A percentile compares a stretch with the other conserved stretches of the same genome.
Conservation (phyloP, 192 early-diverging fungal genomes). For the Coemansia sp. region DNA sequence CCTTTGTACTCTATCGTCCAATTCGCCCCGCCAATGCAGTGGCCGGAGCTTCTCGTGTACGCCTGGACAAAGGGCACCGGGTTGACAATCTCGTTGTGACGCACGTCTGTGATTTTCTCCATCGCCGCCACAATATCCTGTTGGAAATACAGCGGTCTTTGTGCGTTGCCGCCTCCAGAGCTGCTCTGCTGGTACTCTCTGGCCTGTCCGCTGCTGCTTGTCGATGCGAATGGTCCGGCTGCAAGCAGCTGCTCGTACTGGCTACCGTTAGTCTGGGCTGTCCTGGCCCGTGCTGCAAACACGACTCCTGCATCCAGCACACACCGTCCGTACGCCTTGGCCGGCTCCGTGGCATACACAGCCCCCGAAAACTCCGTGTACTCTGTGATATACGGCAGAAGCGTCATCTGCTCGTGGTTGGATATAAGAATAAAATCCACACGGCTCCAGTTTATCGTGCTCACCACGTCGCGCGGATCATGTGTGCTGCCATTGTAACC, state of each 20-base stretch:
- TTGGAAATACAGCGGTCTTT: slow-evolving; percentile 32
- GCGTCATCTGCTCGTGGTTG: slow-evolving; percentile 72
- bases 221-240: neutral
- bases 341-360: slow-evolving; percentile 80
- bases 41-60: slow-evolving; percentile 70
- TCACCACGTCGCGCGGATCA: slow-evolving; percentile 38
- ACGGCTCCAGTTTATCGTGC: slow-evolving; percentile 61
- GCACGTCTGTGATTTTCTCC: slow-evolving; percentile 53
- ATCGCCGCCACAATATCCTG: slow-evolving; percentile 47
- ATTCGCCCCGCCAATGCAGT: slow-evolving; percentile 71
- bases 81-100: slow-evolving; percentile 51
- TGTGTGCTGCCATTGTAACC: neutral
- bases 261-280: neutral
- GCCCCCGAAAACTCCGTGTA: slow-evolving; percentile 75
- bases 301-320: slow-evolving; percentile 39
- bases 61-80: slow-evolving; percentile 56
- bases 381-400: slow-evolving; percentile 81
- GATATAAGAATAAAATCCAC: slow-evolving; percentile 78
- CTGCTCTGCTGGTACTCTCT: neutral
- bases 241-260: slow-evolving; percentile 4
- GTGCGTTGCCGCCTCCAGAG: neutral
- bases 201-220: neutral
- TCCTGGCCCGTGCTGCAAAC: neutral
- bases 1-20: slow-evolving; percentile 69
- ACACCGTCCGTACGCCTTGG: slow-evolving; percentile 69